phyloP scores from a whole-genome alignment of 1,284 basidiomycete species.

The Mycosarcoma mackinlayi region DNA sequence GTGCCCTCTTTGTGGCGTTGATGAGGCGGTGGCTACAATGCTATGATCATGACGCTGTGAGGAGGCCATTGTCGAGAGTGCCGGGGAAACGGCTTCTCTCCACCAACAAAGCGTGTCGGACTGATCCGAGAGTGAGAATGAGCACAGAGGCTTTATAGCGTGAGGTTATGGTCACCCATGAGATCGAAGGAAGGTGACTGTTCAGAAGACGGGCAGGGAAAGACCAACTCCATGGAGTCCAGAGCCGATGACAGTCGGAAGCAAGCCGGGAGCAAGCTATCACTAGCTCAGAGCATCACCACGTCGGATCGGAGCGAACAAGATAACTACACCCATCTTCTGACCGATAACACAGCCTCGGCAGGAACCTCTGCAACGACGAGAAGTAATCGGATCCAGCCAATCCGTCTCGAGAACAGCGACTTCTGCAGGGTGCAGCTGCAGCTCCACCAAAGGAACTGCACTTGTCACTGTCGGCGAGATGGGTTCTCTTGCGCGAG shows the following conservation, averaged over 20 bases:
- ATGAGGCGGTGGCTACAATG: neutral
- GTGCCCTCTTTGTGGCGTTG: slow-evolving; percentile 5
- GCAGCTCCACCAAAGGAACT: too few species aligned
- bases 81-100: neutral
- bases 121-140: too few species aligned
- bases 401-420: too few species aligned
- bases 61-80: slow-evolving; percentile 13
- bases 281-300: neutral
- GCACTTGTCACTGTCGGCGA: too few species aligned
- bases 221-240: too few species aligned
- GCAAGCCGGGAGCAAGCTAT: slow-evolving; percentile 1
- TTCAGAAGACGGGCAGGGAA: neutral
- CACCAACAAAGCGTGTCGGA: too few species aligned
- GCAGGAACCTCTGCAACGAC: too few species aligned
- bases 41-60: neutral
- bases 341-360: too few species aligned
- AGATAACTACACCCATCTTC: too few species aligned
- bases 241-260: neutral
- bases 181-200: neutral
- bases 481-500: too few species aligned
- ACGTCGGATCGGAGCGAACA: neutral
- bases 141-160: neutral
- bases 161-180: slow-evolving; percentile 4
- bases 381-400: too few species aligned
- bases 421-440: too few species aligned